A percentile compares a stretch with the other conserved stretches of the same genome.
These are phyloP conservation scores for Thermomucor indicae-seudaticae DNA, from an alignment of 371 early-diverging fungal genomes.

Conservation along the genomic window DNA sequence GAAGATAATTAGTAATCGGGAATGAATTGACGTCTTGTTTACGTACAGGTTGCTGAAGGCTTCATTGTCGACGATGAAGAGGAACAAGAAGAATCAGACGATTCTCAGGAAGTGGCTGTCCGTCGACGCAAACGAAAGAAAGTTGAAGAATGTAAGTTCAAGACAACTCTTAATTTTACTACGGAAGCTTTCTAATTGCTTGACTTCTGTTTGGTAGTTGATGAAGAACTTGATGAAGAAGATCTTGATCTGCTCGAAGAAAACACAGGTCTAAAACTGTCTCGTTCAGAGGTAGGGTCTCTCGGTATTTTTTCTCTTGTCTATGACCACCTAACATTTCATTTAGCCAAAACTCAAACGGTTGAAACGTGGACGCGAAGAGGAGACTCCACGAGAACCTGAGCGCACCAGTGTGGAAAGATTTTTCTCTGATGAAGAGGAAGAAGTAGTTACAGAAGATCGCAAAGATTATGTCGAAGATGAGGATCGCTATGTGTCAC, in stretches of 20 bases:
- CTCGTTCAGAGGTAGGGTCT: slow-evolving; percentile 15
- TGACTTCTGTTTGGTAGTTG: slow-evolving; percentile 14
- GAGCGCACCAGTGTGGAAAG: slow-evolving; percentile 31
- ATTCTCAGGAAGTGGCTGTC: slow-evolving; percentile 28
- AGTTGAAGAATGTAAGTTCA: slow-evolving; percentile 35
- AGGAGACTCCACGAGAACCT: slow-evolving; percentile 16
- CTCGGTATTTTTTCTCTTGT: not conserved
- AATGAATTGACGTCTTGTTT: not conserved
- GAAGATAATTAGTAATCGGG: not conserved
- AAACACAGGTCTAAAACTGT: slow-evolving; percentile 70
- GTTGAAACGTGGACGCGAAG: slow-evolving; percentile 65
- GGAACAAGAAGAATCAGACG: slow-evolving; percentile 47
- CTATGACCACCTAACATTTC: not conserved
- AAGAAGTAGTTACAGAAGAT: slow-evolving; percentile 21
- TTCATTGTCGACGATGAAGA: slow-evolving; percentile 71
- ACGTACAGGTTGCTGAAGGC: slow-evolving; percentile 53
- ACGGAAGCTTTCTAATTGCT: not conserved
- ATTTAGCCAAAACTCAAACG: slow-evolving; percentile 60
- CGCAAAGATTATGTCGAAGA: slow-evolving; percentile 57
- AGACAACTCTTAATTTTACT: not conserved
- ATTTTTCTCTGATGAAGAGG: slow-evolving; percentile 62
- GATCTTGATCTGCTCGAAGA: slow-evolving; percentile 83
- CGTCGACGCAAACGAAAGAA: slow-evolving; percentile 52
- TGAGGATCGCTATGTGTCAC: slow-evolving; percentile 34
- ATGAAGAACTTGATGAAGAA: slow-evolving; percentile 84